phyloP scores from a whole-genome alignment of 1,139 yeast genomes.

The Spencermartinsiella ligniputridi region DNA sequence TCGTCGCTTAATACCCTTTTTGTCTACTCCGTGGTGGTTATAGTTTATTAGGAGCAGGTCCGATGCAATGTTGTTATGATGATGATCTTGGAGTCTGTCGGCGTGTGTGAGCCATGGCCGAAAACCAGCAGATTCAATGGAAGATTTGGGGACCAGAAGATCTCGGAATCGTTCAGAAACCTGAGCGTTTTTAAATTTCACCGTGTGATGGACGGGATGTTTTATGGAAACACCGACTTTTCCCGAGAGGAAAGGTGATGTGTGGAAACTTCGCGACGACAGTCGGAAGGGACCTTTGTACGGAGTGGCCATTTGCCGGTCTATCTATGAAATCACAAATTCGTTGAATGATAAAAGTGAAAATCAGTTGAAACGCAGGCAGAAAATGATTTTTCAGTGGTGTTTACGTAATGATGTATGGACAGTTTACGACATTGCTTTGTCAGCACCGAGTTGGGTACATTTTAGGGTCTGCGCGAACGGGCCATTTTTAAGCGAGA shows the following conservation, averaged over 20 bases:
- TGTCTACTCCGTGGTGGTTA: conserved; percentile 53
- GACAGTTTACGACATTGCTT: too few relatives aligned
- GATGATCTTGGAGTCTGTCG: conserved; percentile 80
- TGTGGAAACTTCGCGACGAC: conserved; percentile 3
- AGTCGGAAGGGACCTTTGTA: too few relatives aligned
- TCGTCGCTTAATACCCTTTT: conserved; percentile 66
- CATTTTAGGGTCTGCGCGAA: too few relatives aligned
- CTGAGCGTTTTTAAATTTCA: conserved; percentile 65
- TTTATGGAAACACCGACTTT: conserved; percentile 69
- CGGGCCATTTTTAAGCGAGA: too few relatives aligned
- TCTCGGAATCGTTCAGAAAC: conserved; percentile 58
- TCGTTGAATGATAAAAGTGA: too few relatives aligned
- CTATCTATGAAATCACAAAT: too few relatives aligned
- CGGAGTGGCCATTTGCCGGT: too few relatives aligned
- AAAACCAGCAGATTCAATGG: conserved; percentile 55
- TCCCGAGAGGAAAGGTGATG: conserved; percentile 20
- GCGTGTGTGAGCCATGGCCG: conserved; percentile 67
- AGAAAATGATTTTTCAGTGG: too few relatives aligned
- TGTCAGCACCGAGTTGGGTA: too few relatives aligned
- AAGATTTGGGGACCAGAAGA: conserved; percentile 54
- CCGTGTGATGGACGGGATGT: conserved; percentile 87
- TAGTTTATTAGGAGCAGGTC: conserved; percentile 78
- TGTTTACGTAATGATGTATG: too few relatives aligned
- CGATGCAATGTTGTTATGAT: conserved; percentile 62
- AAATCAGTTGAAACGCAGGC: too few relatives aligned